Percentiles rank a stretch among this genome's conserved stretches.
These are phyloP conservation scores for Pythium monospermum DNA, from an alignment of 352 stramenopile genomes.

Conservation along the genomic window DNA sequence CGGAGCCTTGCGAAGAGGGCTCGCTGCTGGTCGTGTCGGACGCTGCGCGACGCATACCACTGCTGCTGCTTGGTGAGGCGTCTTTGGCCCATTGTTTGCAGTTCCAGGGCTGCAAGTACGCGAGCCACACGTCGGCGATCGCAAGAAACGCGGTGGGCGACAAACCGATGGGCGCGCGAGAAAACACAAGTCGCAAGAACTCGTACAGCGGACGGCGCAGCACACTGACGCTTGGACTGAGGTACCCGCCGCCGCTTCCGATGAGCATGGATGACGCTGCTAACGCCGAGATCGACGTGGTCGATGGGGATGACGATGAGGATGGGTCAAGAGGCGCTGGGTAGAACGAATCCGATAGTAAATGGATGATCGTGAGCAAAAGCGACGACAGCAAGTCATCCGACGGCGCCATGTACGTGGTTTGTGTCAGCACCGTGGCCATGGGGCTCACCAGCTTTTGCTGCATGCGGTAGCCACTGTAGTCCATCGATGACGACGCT, in stretches of 20 bases:
- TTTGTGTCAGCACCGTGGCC: constrained; percentile 71
- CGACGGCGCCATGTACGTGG: constrained; percentile 78
- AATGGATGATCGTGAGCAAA: constrained; percentile 74
- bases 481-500: not conserved
- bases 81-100: constrained; percentile 56
- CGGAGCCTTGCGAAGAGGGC: not conserved
- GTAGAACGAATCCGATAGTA: constrained; percentile 80
- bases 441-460: constrained; percentile 56
- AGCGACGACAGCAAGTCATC: constrained; percentile 81
- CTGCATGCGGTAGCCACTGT: constrained; percentile 20
- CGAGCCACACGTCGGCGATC: constrained; percentile 82
- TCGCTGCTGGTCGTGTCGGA: constrained; percentile 3
- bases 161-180: constrained; percentile 65
- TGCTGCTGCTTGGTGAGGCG: not conserved
- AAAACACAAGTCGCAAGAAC: constrained; percentile 83
- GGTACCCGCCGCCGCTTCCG: constrained; percentile 47
- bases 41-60: not conserved
- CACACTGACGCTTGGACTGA: constrained; percentile 71
- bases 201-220: constrained; percentile 74
- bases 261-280: constrained; percentile 23
- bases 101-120: constrained; percentile 83
- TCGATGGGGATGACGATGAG: constrained; percentile 7
- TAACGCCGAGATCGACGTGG: constrained; percentile 5
- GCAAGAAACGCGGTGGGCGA: constrained; percentile 76
- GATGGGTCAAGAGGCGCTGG: constrained; percentile 40